Conservation (phyloP, 2,329 filamentous ascomycete genomes). For the Lomentospora prolificans region DNA sequence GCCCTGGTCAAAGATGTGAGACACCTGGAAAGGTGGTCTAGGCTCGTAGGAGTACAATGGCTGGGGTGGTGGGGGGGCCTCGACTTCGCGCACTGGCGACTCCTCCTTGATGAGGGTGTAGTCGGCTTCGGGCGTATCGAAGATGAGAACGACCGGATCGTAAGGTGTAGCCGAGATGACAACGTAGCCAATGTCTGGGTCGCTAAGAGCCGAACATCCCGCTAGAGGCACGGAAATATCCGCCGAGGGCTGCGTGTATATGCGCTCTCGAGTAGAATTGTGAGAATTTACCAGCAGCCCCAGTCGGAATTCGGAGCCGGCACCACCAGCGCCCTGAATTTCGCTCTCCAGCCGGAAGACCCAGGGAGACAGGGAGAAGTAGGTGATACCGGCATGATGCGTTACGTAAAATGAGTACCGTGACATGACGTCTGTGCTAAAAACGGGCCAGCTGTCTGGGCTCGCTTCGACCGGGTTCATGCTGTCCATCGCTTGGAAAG, state of each 20-base stretch:
- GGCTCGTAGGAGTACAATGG: slow-evolving; percentile 48
- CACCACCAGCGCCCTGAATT: slow-evolving; percentile 39
- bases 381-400: slow-evolving; percentile 49
- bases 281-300: slow-evolving; percentile 50
- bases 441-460: slow-evolving; percentile 51
- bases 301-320: slow-evolving; percentile 52
- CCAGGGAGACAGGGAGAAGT: slow-evolving; percentile 51
- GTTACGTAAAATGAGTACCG: slow-evolving; percentile 56
- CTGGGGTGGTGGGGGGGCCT: slow-evolving; percentile 14
- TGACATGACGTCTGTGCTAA: slow-evolving; percentile 50
- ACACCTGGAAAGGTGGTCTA: slow-evolving; percentile 57
- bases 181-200: slow-evolving; percentile 56
- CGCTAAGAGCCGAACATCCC: slow-evolving; percentile 42
- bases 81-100: slow-evolving; percentile 3
- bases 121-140: slow-evolving; percentile 48
- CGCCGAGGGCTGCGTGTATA: slow-evolving; percentile 43
- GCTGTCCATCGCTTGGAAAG: slow-evolving; percentile 54
- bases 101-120: slow-evolving; percentile 24
- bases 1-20: slow-evolving; percentile 47
- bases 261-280: slow-evolving; percentile 43
- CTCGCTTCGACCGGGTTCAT: slow-evolving; percentile 43
- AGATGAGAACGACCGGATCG: slow-evolving; percentile 47
- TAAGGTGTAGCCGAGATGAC: slow-evolving; percentile 49
- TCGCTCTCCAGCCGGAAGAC: slow-evolving; percentile 55
- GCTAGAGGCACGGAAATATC: slow-evolving; percentile 40